Base-by-base conservation (phyloP, 176 grass and related monocot genomes). In the Oryza longistaminata region DNA sequence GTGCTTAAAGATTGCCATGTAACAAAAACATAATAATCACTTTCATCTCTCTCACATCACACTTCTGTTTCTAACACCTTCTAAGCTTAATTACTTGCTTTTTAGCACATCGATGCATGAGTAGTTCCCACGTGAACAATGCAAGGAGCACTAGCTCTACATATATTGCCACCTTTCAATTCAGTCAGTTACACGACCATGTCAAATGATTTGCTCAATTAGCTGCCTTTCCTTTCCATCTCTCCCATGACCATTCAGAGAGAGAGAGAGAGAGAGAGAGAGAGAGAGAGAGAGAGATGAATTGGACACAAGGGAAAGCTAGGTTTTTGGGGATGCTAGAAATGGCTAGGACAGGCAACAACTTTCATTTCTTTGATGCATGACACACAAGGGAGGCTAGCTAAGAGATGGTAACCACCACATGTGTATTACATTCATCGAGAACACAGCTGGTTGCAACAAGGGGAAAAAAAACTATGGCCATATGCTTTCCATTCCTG, bases 231-330 rank as follows among this genome's bases (percentile, higher is more conserved):
- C 19, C 46, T 27, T 34, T 68, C 27, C 14, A 34, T 75, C 29
- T 37, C 29, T 37, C 16, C 53, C 53, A 58, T 58, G 53, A 9
- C 7, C 1, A 58, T 58, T 79, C 25, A 17, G 10, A 70, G 68
- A 42, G 68, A 42, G 22, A 49, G 9, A 26, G 26, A 12, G 9
- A 26, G 15, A 71, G 17, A 60, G 68, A 17, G 10, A 12, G 9
- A 26, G 15, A 71, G 17, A 58, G 68, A 17, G 10, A 19, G 16
- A 70, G 34, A 43, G 29, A 19, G 40, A 31, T 13, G 40, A 21
- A 21, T 58, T 21, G 52, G 58, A 62, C 58, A 62, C 11, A 5
- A 35, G 2, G 46, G 66, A 90, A 90, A 87, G 88, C 80, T 74
- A 79, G 83, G 74, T 39, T 68, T 73, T 73, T n/a, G 45, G 69